Evolutionary conservation across 495 filamentous ascomycete genomes (phyloP).

Genomic region (Diplogelasinospora grovesii): DNA sequence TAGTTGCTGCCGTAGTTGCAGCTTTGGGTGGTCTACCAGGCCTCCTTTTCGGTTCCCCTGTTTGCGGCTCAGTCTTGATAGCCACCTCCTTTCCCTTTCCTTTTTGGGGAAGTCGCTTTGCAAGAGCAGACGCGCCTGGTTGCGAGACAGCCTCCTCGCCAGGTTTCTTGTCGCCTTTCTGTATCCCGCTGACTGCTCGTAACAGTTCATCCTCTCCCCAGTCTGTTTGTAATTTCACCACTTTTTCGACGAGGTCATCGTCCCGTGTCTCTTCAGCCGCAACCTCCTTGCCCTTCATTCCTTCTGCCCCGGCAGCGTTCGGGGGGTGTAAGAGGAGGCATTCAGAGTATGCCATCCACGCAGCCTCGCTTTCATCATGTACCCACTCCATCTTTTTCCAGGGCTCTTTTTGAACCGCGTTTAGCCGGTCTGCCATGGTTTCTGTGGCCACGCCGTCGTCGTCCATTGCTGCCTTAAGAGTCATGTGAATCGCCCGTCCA

Average conservation of each 20-base stretch:
- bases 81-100: constrained; percentile 20
- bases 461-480: constrained; percentile 40
- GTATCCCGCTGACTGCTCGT: constrained; percentile 30
- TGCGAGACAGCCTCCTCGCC: constrained; percentile 16
- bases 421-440: constrained; percentile 42
- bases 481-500: constrained; percentile 45
- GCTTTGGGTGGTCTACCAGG: constrained; percentile 9
- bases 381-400: constrained; percentile 38
- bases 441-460: constrained; percentile 34
- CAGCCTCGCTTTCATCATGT: constrained; percentile 35
- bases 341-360: constrained; percentile 39
- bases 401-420: constrained; percentile 36
- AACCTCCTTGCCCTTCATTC: constrained; percentile 27
- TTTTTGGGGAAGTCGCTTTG: no score
- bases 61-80: not conserved
- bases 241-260: constrained; percentile 23
- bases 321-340: constrained; percentile 29
- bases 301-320: constrained; percentile 7
- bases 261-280: constrained; percentile 1
- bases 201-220: constrained; percentile 37
- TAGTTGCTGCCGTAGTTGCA: constrained; percentile 8
- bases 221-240: constrained; percentile 23
- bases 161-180: constrained; percentile 19
- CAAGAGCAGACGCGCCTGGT: not conserved
- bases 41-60: constrained; percentile 2